Evolutionary conservation across 2,329 filamentous ascomycete genomes (phyloP), one percentile per base, ranked within the genome.

Genomic region (Alternaria postmessia): DNA sequence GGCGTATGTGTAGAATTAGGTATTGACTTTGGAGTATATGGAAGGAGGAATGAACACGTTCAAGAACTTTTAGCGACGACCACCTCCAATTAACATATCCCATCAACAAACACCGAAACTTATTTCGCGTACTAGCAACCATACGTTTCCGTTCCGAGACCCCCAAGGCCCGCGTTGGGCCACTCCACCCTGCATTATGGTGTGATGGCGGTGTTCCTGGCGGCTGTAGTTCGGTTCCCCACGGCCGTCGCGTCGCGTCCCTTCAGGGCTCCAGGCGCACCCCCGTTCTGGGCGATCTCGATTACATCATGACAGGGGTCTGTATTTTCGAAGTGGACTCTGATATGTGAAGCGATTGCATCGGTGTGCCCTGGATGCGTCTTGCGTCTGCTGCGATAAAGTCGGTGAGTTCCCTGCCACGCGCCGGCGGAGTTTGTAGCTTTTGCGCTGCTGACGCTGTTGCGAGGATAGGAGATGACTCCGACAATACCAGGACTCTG

Each of bases 221-320:
- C 42, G 34, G 24, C 51, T 43, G 51, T 44, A 56, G 44, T 44
- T 64, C 63, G 63, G 63, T 66, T 66, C 63, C 63, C 63, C 63
- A 62, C 58, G 58, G 54, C 58, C 51, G 61, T 62, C 54, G 60
- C 53, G 55, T 46, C 51, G 32, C 32, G 32, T 36, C 12, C 14
- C 32, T 14, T 2, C 12, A 36, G 32, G 14, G 32, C 53, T 28
- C 51, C 46, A 48, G 28, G 49, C 42, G 36, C 26, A 46, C 20
- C 30, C 38, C 36, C 52, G 34, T 20, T 32, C 28, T 44, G 36
- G 34, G 38, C 26, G 22, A 22, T 41, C 44, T 34, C 47, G 51
- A 63, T 63, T 63, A 55, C 58, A 61, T 61, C 58, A 63, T 53
- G 61, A 58, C 46, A 41, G 49, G n/a, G 32, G 11, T 16, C 34